A percentile compares a stretch with the other conserved stretches of the same genome.
Evolutionary conservation across 176 grass and related monocot species (phyloP).

Genomic region (Elymus sibiricus): DNA sequence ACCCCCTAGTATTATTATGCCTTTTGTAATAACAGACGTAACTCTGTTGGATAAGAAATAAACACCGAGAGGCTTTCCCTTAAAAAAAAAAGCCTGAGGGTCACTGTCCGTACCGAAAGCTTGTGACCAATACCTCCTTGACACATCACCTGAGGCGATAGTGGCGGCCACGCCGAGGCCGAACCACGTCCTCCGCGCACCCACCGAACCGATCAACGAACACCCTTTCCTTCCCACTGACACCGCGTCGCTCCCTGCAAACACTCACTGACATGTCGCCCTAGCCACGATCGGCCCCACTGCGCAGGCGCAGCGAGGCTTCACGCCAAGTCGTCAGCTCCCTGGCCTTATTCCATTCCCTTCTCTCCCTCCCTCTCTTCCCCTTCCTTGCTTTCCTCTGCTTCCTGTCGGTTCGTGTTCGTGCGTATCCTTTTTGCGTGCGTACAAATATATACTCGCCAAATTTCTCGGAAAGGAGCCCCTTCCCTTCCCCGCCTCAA

Average conservation of each 20-base stretch:
- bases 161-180: constrained; percentile 27
- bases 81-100: too few relatives aligned
- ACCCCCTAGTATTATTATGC: too few relatives aligned
- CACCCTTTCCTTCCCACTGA: not conserved
- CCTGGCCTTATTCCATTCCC: not conserved
- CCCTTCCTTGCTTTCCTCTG: not conserved
- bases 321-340: not conserved
- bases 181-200: not conserved
- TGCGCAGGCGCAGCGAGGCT: not conserved
- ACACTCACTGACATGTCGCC: not conserved
- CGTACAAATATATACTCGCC: constrained; percentile 5
- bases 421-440: not conserved
- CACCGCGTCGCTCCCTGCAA: not conserved
- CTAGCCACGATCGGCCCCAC: not conserved
- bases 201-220: too few relatives aligned
- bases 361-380: not conserved
- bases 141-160: not conserved
- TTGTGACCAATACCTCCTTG: not conserved
- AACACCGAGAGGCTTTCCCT: too few relatives aligned
- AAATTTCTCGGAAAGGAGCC: not conserved
- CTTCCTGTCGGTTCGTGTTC: not conserved
- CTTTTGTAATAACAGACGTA: too few relatives aligned
- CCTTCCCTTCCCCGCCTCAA: not conserved
- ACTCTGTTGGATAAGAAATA: too few relatives aligned
- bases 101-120: too few relatives aligned